A percentile compares a stretch with the other conserved stretches of the same genome.
Conservation (phyloP, 1,284 basidiomycete species). For the Gomphus sp. region DNA sequence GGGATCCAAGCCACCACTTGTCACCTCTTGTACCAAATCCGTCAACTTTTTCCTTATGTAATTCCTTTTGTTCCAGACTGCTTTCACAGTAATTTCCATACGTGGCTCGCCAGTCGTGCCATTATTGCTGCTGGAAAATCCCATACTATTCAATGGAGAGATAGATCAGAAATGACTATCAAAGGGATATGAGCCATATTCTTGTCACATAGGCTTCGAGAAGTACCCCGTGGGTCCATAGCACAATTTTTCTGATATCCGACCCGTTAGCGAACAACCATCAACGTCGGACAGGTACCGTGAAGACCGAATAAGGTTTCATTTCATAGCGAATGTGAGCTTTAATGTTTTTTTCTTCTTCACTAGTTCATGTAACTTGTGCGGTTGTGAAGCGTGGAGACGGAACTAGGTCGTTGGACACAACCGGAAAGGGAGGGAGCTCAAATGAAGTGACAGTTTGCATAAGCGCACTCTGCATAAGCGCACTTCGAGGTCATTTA, state of each 20-base stretch:
- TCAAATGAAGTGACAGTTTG: neutral
- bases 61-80: neutral
- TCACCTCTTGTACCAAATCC: neutral
- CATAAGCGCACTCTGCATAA: neutral
- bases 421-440: neutral
- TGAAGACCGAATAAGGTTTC: neutral
- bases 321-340: neutral
- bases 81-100: neutral
- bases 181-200: conserved; percentile 4
- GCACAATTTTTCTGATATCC: neutral
- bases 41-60: neutral
- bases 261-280: neutral
- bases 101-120: neutral
- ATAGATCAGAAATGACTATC: neutral
- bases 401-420: neutral
- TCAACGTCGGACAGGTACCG: neutral
- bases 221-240: neutral
- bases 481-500: neutral
- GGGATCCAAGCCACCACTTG: neutral
- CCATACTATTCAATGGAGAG: neutral
- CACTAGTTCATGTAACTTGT: neutral
- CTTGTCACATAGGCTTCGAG: conserved; percentile 2
- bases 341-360: neutral
- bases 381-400: neutral
- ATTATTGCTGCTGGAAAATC: neutral